A percentile compares a stretch with the other conserved stretches of the same genome.
These are phyloP conservation scores for Pterocarpus macrocarpus DNA, from an alignment of 306 rosid genomes.

Conservation along the genomic window DNA sequence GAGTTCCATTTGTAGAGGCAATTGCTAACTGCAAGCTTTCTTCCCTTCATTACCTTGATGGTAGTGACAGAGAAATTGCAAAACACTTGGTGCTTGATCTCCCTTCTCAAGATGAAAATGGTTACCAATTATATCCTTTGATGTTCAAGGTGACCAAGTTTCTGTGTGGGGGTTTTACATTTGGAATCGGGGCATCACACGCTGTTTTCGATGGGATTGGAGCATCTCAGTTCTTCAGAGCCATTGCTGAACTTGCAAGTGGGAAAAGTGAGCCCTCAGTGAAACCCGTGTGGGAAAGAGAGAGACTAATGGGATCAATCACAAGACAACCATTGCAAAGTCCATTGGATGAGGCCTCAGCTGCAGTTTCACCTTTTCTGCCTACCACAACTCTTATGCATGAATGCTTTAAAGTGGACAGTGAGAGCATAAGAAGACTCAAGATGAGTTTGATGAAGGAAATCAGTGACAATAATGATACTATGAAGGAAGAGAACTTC, in stretches of 20 bases:
- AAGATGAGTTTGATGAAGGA: conserved; percentile 35
- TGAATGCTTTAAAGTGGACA: conserved; percentile 21
- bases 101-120: conserved; percentile 36
- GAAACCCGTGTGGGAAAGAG: conserved; percentile 63
- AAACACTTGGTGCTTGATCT: conserved; percentile 20
- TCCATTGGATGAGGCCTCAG: not conserved
- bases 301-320: conserved; percentile 41
- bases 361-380: conserved; percentile 47
- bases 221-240: conserved; percentile 42
- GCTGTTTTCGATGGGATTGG: conserved; percentile 49
- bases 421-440: conserved; percentile 43
- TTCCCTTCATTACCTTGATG: conserved; percentile 51
- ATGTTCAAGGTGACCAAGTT: conserved; percentile 50
- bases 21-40: conserved; percentile 46
- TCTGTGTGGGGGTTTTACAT: conserved; percentile 54
- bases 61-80: conserved; percentile 11
- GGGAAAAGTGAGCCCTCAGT: conserved; percentile 48
- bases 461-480: not conserved
- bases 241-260: conserved; percentile 51
- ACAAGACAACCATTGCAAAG: conserved; percentile 5
- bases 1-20: conserved; percentile 58
- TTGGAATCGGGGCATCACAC: conserved; percentile 45
- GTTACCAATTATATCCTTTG: conserved; percentile 34
- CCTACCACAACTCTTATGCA: conserved; percentile 33
- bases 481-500: not conserved